Conservation (phyloP, 805 yeast species). For the Saccharomyces kudriavzevii region DNA sequence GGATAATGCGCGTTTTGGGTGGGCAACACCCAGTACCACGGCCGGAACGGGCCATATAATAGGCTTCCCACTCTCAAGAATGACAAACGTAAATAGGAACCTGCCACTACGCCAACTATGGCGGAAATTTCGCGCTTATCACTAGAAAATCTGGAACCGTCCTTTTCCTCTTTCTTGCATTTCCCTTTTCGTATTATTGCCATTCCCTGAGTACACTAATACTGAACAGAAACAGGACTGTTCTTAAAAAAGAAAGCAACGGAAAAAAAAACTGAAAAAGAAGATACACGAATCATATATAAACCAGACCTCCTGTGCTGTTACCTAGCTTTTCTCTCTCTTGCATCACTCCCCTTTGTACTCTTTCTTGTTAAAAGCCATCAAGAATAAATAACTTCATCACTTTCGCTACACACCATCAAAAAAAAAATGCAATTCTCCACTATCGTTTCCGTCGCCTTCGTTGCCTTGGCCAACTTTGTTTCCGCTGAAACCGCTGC, state of each 20-base stretch:
- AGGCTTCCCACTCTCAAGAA: background rate
- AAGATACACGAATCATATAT: background rate
- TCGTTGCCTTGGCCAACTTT: background rate
- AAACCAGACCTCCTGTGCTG: background rate
- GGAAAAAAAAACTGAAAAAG: background rate
- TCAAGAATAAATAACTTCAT: background rate
- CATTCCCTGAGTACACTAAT: background rate
- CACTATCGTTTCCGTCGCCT: background rate
- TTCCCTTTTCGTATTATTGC: background rate
- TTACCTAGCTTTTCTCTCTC: background rate
- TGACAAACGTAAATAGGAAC: background rate
- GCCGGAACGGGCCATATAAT: background rate
- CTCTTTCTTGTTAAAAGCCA: background rate
- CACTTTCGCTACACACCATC: background rate
- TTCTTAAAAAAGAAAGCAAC: background rate
- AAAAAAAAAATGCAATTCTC: constrained; percentile 7
- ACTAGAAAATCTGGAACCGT: background rate
- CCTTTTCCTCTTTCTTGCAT: background rate
- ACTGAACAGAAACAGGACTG: background rate
- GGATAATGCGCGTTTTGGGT: background rate
- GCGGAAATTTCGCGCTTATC: background rate
- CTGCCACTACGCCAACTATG: background rate
- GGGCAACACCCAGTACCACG: background rate
- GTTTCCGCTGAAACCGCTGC: background rate
- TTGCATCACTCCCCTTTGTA: background rate